These are phyloP conservation scores for Fusarium irregulare DNA, from an alignment of 2,329 filamentous ascomycete species.

Conservation along the genomic window DNA sequence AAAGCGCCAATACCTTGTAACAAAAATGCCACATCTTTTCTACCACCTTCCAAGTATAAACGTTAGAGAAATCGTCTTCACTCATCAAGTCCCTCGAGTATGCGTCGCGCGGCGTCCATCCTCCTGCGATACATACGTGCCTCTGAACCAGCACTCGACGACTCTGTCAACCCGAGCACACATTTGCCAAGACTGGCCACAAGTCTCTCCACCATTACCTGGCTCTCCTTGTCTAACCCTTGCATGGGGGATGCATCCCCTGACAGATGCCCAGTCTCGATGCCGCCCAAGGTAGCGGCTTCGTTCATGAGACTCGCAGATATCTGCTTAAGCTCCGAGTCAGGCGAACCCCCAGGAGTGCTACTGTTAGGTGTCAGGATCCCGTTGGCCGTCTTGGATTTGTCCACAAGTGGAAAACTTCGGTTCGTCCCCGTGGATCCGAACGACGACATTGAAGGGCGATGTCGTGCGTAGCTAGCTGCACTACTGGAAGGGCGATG, in stretches of 20 bases:
- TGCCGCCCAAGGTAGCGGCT: slow-evolving; percentile 57
- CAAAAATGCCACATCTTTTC: slow-evolving; percentile 25
- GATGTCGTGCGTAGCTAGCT: slow-evolving; percentile 28
- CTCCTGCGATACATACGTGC: slow-evolving; percentile 74
- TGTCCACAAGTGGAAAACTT: slow-evolving; percentile 71
- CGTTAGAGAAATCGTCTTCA: slow-evolving; percentile 9
- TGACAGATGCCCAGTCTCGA: slow-evolving; percentile 44
- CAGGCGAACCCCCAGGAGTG: slow-evolving; percentile 61
- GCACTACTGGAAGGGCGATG: slow-evolving; percentile 54
- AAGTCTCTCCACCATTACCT: slow-evolving; percentile 68
- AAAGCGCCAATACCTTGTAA: slow-evolving; percentile 30
- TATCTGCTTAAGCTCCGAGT: slow-evolving; percentile 60
- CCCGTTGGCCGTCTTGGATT: slow-evolving; percentile 58
- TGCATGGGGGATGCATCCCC: slow-evolving; percentile 57
- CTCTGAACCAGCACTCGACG: slow-evolving; percentile 65
- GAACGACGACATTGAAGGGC: slow-evolving; percentile 67
- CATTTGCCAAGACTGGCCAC: slow-evolving; percentile 70
- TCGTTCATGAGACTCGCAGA: slow-evolving; percentile 62
- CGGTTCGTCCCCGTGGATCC: slow-evolving; percentile 69
- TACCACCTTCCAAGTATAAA: background rate
- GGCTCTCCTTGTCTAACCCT: slow-evolving; percentile 65
- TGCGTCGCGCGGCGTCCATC: slow-evolving; percentile 78
- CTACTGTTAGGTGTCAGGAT: slow-evolving; percentile 52
- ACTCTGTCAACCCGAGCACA: slow-evolving; percentile 68
- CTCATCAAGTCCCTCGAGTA: slow-evolving; percentile 76